phyloP scores from a whole-genome alignment of 805 yeast genomes.

The Candida gorgasii region DNA sequence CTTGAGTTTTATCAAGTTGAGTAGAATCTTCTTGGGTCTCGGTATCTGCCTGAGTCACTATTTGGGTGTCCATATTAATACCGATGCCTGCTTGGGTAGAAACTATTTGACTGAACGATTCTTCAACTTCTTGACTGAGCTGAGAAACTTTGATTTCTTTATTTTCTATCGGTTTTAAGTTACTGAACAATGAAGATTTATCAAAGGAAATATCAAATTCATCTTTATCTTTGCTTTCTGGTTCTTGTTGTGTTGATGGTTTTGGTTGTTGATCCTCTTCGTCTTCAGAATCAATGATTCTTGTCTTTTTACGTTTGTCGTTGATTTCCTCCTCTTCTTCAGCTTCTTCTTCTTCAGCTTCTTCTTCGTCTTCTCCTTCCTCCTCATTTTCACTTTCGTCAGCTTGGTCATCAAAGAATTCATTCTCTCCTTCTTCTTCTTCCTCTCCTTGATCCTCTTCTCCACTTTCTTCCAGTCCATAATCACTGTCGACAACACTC shows the following conservation, averaged over 20 bases:
- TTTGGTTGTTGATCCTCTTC: slow-evolving; percentile 6
- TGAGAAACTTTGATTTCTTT: not conserved
- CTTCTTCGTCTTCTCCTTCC: slow-evolving; percentile 14
- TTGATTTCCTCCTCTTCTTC: slow-evolving; percentile 1
- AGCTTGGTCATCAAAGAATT: slow-evolving; percentile 14
- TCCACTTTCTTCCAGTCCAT: slow-evolving; percentile 22
- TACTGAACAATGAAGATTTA: slow-evolving; percentile 14
- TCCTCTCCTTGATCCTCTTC: slow-evolving; percentile 20
- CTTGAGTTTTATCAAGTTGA: not conserved
- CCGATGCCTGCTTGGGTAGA: not conserved
- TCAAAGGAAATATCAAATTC: slow-evolving; percentile 9
- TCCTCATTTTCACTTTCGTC: slow-evolving; percentile 23
- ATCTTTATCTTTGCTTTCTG: not conserved
- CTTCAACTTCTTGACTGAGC: slow-evolving; percentile 1
- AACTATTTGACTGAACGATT: not conserved
- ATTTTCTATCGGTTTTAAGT: slow-evolving; percentile 6
- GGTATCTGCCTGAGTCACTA: not conserved
- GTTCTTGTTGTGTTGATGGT: slow-evolving; percentile 3
- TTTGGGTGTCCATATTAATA: not conserved
- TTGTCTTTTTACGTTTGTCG: slow-evolving; percentile 2
- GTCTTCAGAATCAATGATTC: slow-evolving; percentile 12
- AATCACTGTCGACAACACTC: slow-evolving; percentile 14
- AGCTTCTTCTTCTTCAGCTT: not conserved
- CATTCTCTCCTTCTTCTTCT: slow-evolving; percentile 15
- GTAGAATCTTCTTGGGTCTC: not conserved